phyloP scores from a whole-genome alignment of 345 rosid genomes.

The Nasturtium officinale region DNA sequence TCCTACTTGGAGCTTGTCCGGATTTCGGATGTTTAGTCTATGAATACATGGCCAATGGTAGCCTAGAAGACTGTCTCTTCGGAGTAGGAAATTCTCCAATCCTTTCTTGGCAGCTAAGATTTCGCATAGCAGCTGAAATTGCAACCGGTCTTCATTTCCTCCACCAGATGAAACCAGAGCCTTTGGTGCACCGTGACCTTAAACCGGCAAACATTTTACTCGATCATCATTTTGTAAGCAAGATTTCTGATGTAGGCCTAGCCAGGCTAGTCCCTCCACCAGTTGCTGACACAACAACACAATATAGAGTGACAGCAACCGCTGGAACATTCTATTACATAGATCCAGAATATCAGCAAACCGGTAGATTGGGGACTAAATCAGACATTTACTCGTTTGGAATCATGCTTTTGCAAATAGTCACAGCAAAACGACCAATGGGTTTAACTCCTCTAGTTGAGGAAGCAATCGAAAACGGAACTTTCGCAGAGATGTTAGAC shows the following conservation, averaged over 20 bases:
- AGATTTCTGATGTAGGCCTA: constrained; percentile 88
- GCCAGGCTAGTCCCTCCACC: constrained; percentile 97
- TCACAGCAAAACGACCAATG: constrained; percentile 91
- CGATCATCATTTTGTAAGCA: constrained; percentile 79
- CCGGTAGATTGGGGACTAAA: constrained; percentile 83
- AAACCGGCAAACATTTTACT: constrained; percentile 91
- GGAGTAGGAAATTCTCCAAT: constrained; percentile 52
- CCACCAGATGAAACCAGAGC: constrained; percentile 93
- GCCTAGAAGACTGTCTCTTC: constrained; percentile 81
- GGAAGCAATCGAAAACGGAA: constrained; percentile 62
- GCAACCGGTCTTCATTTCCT: constrained; percentile 84
- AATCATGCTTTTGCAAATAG: constrained; percentile 72
- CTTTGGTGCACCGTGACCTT: constrained; percentile 88
- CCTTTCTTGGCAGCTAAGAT: constrained; percentile 78
- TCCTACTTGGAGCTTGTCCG: constrained; percentile 88
- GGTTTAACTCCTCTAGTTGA: constrained; percentile 74
- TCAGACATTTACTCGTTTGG: constrained; percentile 90
- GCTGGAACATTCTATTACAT: constrained; percentile 97
- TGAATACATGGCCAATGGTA: constrained; percentile 88
- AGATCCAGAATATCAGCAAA: constrained; percentile 93
- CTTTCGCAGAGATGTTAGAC: constrained; percentile 57
- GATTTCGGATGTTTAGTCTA: constrained; percentile 89
- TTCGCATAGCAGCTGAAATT: constrained; percentile 79
- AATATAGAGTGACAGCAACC: constrained; percentile 82
- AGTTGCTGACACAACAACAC: constrained; percentile 62